A percentile compares a stretch with the other conserved stretches of the same genome.
phyloP scores from a whole-genome alignment of 2,329 filamentous ascomycete species.

The Alternaria sp. region DNA sequence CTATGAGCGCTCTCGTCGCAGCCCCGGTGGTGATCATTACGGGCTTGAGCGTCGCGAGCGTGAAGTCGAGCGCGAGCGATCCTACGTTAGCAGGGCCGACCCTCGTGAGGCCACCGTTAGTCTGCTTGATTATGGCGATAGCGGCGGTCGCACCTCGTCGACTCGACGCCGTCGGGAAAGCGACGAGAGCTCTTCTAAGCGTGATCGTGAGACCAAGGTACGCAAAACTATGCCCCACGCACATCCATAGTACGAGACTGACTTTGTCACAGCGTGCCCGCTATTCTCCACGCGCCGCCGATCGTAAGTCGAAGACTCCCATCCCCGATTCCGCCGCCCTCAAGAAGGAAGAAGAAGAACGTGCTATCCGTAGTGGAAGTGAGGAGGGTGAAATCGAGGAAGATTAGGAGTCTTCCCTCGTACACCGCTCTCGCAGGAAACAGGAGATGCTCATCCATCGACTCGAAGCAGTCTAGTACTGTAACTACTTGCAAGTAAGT shows the following conservation, averaged over 20 bases:
- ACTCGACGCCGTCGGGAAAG: conserved; percentile 77
- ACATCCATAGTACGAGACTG: conserved; percentile 16
- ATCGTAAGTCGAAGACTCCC: conserved; percentile 67
- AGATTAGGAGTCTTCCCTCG: conserved; percentile 49
- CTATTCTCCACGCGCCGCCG: conserved; percentile 64
- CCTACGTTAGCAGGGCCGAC: conserved; percentile 81
- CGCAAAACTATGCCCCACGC: conserved; percentile 16
- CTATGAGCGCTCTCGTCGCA: conserved; percentile 64
- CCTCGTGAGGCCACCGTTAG: conserved; percentile 77
- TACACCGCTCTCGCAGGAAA: conserved; percentile 10
- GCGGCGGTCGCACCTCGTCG: conserved; percentile 60
- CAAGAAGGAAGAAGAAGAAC: conserved; percentile 64
- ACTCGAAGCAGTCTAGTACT: not conserved
- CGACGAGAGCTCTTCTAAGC: conserved; percentile 61
- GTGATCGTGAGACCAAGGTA: conserved; percentile 57
- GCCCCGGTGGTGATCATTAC: conserved; percentile 70
- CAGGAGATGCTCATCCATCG: not conserved
- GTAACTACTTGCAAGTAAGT: conserved; percentile 16
- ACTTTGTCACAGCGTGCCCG: conserved; percentile 53
- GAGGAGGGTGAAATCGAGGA: conserved; percentile 99
- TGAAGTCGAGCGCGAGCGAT: conserved; percentile 88
- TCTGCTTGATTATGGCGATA: conserved; percentile 90
- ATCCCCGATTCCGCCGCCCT: conserved; percentile 36
- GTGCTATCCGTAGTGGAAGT: conserved; percentile 80
- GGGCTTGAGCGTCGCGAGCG: conserved; percentile 87